Percentiles rank a stretch among this genome's conserved stretches.
These are phyloP conservation scores for Carex kokanica DNA, from an alignment of 176 grass and related monocot species.

Conservation along the genomic window DNA sequence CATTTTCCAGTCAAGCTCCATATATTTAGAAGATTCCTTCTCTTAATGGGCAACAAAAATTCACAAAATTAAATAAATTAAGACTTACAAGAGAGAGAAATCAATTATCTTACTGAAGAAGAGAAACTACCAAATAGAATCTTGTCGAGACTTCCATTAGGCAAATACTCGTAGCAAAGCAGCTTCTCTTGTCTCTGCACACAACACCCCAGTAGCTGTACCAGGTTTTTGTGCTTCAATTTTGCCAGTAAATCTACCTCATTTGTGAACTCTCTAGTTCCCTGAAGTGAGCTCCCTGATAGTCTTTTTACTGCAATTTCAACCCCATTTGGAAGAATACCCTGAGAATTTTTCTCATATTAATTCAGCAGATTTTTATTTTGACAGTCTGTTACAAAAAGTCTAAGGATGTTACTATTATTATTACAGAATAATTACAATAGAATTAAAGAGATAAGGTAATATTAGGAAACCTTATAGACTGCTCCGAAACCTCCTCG, in stretches of 20 bases:
- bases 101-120: neutral
- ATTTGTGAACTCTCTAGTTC: neutral
- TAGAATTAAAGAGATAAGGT: neutral
- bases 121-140: neutral
- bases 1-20: conserved; percentile 6
- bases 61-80: neutral
- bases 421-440: neutral
- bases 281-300: neutral
- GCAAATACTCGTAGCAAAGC: neutral
- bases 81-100: no score
- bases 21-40: neutral
- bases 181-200: conserved; percentile 2
- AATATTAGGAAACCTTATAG: neutral
- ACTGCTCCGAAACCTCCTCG: conserved; percentile 7
- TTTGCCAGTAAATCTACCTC: conserved; percentile 5
- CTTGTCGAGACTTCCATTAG: conserved; percentile 2
- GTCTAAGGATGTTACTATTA: no score
- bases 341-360: neutral
- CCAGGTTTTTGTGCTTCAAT: conserved; percentile 5
- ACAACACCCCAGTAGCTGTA: conserved; percentile 1
- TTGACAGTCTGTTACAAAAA: neutral
- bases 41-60: neutral
- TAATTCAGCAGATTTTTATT: neutral
- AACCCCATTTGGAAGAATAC: neutral
- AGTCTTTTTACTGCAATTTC: conserved; percentile 13